Evolutionary conservation across 306 rosid genomes (phyloP).

Genomic region (Citrullus amarus): DNA sequence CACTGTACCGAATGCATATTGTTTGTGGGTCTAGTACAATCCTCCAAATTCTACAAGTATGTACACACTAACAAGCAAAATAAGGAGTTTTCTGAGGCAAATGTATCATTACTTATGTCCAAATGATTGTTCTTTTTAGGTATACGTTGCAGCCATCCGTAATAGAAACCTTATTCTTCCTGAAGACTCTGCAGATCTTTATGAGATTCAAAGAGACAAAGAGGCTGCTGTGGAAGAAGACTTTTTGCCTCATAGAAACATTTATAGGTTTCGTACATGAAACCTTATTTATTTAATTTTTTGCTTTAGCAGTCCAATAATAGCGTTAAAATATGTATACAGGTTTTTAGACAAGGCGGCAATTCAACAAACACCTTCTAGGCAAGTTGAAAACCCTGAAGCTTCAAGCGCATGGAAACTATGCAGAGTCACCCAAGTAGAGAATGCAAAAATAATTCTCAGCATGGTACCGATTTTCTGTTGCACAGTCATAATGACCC

Average conservation of each 20-base stretch:
- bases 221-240: conserved; percentile 49
- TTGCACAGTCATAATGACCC: conserved; percentile 89
- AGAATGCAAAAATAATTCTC: conserved; percentile 62
- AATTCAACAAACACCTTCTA: conserved; percentile 20
- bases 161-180: conserved; percentile 68
- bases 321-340: background rate
- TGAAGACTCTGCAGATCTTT: conserved; percentile 46
- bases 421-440: conserved; percentile 90
- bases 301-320: background rate
- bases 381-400: conserved; percentile 14
- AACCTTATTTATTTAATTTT: background rate
- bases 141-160: conserved; percentile 67
- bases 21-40: conserved; percentile 42
- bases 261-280: conserved; percentile 31
- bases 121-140: conserved; percentile 29
- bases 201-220: conserved; percentile 51
- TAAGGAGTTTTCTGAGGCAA: background rate
- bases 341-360: conserved; percentile 95
- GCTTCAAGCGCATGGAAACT: conserved; percentile 58
- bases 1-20: conserved; percentile 53
- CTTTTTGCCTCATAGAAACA: conserved; percentile 58
- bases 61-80: background rate
- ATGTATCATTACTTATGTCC: background rate
- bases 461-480: conserved; percentile 71
- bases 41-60: conserved; percentile 56